Base-by-base conservation (phyloP, 352 stramenopile genomes). In the Elongisporangium senticosum region DNA sequence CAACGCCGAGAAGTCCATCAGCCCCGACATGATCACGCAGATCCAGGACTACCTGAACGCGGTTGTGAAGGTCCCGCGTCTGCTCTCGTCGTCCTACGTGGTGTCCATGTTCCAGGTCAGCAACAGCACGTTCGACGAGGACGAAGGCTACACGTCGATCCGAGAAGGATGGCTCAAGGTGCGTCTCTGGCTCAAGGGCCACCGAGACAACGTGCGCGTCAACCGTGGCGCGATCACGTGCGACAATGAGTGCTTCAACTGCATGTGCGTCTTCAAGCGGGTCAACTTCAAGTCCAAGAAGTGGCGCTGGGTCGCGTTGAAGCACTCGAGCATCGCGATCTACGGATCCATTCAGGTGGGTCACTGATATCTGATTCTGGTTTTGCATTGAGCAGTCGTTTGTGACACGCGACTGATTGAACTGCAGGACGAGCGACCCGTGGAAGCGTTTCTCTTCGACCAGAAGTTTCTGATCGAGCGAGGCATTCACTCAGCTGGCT, bases 211-310 rank as follows among this genome's bases (percentile, higher is more conserved):
- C 55, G 83, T 95, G 24, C 86, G 79, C 14, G 88, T 95, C 53
- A 90, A 95, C 51, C 83, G 81, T 14, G 83, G 75, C 1, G 82
- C 82, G 0, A 67, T 77, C 20, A 86, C 79, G 14, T 95, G 86
- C 49, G 86, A 95, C 67, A 95, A 95, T 47, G 80, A 92, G 60
- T 95, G 81, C 62, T 90, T 93, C 63, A 95, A 95, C 71, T 95
- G 86, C 68, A 91, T 93, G 76, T 95, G 86, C 54, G 81, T 95
- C 21, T 75, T 92, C 40, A 95, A 95, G 72, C 84, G 84, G 8
- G 77, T 93, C 1, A 82, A 89, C 58, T 90, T 91, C 55, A 85
- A 86, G n/a, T 79, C 83, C 0, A 91, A 91, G 63, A 83, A 87
- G 28, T 78, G 80, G 74, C 72, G 81, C 33, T 95, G 86, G 86